Evolutionary conservation across 352 stramenopile genomes (phyloP).

Genomic region (Phytophthora sansomeana): DNA sequence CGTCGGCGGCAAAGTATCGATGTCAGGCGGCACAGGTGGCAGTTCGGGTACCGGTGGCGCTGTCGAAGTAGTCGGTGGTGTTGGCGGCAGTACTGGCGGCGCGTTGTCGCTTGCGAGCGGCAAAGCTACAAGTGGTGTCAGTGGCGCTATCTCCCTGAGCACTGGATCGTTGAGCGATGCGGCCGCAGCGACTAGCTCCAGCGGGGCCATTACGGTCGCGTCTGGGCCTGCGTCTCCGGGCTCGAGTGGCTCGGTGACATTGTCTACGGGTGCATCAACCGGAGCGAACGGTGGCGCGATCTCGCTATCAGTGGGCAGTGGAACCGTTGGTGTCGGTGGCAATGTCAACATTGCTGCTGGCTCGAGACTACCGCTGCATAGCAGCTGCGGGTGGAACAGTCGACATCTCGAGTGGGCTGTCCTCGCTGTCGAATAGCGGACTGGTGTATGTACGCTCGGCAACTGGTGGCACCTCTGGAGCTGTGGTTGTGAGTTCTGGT

Average conservation of each 20-base stretch:
- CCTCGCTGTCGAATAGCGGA: conserved; percentile 46
- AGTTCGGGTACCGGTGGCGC: conserved; percentile 29
- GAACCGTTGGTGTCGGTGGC: conserved; percentile 50
- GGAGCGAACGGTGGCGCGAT: conserved; percentile 57
- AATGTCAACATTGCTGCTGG: conserved; percentile 54
- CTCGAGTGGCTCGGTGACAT: conserved; percentile 30
- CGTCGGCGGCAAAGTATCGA: background rate
- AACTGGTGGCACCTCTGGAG: conserved; percentile 37
- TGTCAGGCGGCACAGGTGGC: conserved; percentile 26
- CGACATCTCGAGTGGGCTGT: conserved; percentile 43
- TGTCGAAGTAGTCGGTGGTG: conserved; percentile 8
- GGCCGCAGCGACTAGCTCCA: conserved; percentile 18
- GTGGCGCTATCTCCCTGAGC: conserved; percentile 18
- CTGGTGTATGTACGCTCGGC: conserved; percentile 43
- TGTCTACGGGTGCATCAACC: conserved; percentile 56
- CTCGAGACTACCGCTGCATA: conserved; percentile 27
- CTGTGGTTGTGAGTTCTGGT: conserved; percentile 32
- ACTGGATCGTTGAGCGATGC: conserved; percentile 1
- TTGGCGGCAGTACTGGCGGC: conserved; percentile 25
- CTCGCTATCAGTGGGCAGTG: conserved; percentile 50
- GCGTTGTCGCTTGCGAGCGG: conserved; percentile 23
- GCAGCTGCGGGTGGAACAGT: conserved; percentile 51
- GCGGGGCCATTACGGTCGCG: conserved; percentile 20
- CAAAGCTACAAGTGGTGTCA: conserved; percentile 27
- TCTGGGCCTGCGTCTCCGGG: conserved; percentile 33